phyloP scores from a whole-genome alignment of 2,329 filamentous ascomycete genomes.

The Alternaria incomplexa region DNA sequence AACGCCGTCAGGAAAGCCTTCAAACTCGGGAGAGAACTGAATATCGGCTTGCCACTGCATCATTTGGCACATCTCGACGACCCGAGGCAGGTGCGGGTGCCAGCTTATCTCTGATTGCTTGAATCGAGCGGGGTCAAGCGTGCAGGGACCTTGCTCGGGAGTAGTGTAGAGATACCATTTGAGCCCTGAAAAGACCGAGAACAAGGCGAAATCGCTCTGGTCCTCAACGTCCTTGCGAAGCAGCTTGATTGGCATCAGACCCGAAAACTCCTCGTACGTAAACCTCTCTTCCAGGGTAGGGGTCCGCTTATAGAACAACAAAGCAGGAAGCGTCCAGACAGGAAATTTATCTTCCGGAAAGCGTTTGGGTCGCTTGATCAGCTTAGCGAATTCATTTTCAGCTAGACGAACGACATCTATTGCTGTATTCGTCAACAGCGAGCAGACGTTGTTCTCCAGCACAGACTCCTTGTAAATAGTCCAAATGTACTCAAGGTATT shows the following conservation, averaged over 20 bases:
- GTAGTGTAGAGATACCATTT: background rate
- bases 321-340: background rate
- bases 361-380: background rate
- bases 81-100: background rate
- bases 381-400: accelerated
- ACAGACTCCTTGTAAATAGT: background rate
- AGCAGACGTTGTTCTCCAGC: background rate
- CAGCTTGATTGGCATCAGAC: accelerated
- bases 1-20: background rate
- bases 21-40: too few relatives aligned
- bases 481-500: background rate
- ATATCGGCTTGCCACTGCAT: too few relatives aligned
- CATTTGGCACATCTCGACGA: background rate
- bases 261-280: too few relatives aligned
- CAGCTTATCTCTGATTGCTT: too few relatives aligned
- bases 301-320: background rate
- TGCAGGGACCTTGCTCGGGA: too few relatives aligned
- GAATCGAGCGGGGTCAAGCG: too few relatives aligned
- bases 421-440: background rate
- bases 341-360: accelerated
- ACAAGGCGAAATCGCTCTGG: background rate
- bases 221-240: accelerated
- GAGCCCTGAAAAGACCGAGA: background rate
- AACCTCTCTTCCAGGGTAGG: background rate
- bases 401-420: background rate